Evolutionary conservation across 2,329 filamentous ascomycete genomes (phyloP).

Genomic region (Elsinoe perseae): DNA sequence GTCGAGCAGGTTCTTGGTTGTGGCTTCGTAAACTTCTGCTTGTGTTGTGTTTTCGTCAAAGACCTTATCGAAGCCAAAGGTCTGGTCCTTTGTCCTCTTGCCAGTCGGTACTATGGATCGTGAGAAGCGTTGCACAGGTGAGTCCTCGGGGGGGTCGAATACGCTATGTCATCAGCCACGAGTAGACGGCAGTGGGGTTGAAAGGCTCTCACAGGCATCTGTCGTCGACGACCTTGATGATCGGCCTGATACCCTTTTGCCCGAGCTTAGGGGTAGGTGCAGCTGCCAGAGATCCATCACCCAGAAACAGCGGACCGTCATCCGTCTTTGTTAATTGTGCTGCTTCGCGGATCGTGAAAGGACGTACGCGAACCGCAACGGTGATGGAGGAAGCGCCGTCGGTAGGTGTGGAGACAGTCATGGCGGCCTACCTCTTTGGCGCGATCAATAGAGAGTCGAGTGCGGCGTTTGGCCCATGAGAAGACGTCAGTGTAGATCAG

Average conservation of each 20-base stretch:
- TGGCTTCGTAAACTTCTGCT: slow-evolving; percentile 89
- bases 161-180: slow-evolving; percentile 51
- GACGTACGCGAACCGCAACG: slow-evolving; percentile 53
- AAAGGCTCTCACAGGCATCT: slow-evolving; percentile 69
- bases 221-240: slow-evolving; percentile 95
- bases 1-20: slow-evolving; percentile 81
- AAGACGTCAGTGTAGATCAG: background rate
- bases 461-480: background rate
- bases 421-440: slow-evolving; percentile 3
- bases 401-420: slow-evolving; percentile 23
- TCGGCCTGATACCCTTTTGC: slow-evolving; percentile 76
- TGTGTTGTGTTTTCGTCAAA: slow-evolving; percentile 95
- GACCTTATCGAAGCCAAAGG: slow-evolving; percentile 91
- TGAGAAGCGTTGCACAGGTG: slow-evolving; percentile 79
- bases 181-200: slow-evolving; percentile 12
- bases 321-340: slow-evolving; percentile 77
- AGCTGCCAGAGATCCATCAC: slow-evolving; percentile 88
- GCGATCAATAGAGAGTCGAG: background rate
- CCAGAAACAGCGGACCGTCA: slow-evolving; percentile 85
- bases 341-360: slow-evolving; percentile 80
- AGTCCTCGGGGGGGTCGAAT: slow-evolving; percentile 95
- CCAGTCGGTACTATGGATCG: slow-evolving; percentile 68
- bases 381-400: slow-evolving; percentile 45
- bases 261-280: slow-evolving; percentile 70
- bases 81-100: slow-evolving; percentile 94